A percentile compares a stretch with the other conserved stretches of the same genome.
These are phyloP conservation scores for Mariannaea sp. DNA, from an alignment of 2,329 filamentous ascomycete species.

Conservation along the genomic window DNA sequence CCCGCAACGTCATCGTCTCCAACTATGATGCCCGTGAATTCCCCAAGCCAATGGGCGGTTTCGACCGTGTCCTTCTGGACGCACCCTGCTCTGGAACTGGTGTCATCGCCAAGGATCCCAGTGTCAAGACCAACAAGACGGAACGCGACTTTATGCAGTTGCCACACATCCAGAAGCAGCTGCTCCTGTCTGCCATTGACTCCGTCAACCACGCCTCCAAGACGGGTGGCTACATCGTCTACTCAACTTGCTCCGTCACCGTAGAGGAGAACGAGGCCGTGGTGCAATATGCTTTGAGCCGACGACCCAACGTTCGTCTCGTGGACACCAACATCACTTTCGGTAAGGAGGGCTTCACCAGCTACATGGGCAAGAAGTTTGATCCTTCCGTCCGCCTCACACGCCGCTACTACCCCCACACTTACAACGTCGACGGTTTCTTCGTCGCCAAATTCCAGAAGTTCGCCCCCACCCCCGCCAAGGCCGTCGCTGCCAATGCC, in stretches of 20 bases:
- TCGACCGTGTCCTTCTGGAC: constrained; percentile 92
- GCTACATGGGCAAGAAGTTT: constrained; percentile 90
- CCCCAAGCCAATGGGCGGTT: constrained; percentile 91
- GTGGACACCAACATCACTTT: constrained; percentile 91
- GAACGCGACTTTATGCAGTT: constrained; percentile 92
- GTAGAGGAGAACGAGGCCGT: constrained; percentile 90
- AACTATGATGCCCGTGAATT: constrained; percentile 95
- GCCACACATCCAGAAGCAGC: constrained; percentile 92
- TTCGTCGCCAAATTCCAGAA: constrained; percentile 98
- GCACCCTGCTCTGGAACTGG: constrained; percentile 96
- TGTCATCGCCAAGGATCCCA: constrained; percentile 95
- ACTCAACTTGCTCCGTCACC: constrained; percentile 94
- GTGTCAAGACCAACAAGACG: constrained; percentile 98
- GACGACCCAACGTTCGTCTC: constrained; percentile 90
- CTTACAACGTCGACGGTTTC: constrained; percentile 97
- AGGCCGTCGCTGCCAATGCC: constrained; percentile 40
- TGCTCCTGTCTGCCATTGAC: constrained; percentile 91
- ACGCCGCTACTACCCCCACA: constrained; percentile 85
- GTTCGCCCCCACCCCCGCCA: constrained; percentile 73
- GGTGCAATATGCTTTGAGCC: constrained; percentile 89
- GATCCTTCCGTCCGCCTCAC: constrained; percentile 83
- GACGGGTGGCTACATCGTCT: constrained; percentile 93
- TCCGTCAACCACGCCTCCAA: constrained; percentile 90
- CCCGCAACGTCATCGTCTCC: constrained; percentile 92
- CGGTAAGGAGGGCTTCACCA: constrained; percentile 89